Evolutionary conservation across 202 grass and related monocot species (phyloP), one percentile per base, ranked within the genome.

Genomic region (Zizania palustris): DNA sequence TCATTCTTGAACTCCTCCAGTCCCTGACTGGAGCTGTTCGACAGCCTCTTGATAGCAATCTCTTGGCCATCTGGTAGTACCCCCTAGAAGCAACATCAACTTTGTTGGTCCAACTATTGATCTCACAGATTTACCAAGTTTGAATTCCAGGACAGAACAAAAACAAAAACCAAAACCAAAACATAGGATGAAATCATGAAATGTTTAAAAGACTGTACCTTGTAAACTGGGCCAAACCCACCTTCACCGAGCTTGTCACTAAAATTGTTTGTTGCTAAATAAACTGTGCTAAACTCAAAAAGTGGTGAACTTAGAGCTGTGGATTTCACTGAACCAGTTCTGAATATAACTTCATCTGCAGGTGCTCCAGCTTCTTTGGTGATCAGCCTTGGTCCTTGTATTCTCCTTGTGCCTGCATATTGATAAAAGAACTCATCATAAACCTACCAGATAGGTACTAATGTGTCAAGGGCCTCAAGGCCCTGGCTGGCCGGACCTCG

Each of bases 161-260:
- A 37, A 11, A 10, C 1, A 62, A n/a, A 0, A 28, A 60, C 11
- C 9, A 58, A 36, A 18, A 22, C 0, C 35, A 3, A 28, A 58
- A 13, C 20, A 36, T 3, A 19, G n/a, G 43, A 69, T 6, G 5
- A 33, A 75, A 55, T 69, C 36, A 69, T 6, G 5, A 33, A 75
- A 55, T 69, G 12, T 62, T 48, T 21, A 14, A 73, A 19, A 46
- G 5, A 18, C 19, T 54, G 7, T 74, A 92, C 93, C 93, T 92
- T 90, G 81, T 85, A 96, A 75, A 96, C 93, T 72, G 87, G 67
- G 78, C 93, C 93, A 39, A 92, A 96, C 59, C 89, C 93, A 67
- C 93, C 93, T 65, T 77, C 79, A 0, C 93, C 93, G 68, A 96
- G 93, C 53, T 92, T 88, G 43, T 90, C 45, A 0, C 37, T 86